These are phyloP conservation scores for Penicillium digitatum DNA, from an alignment of 2,329 filamentous ascomycete genomes.

Conservation along the genomic window DNA sequence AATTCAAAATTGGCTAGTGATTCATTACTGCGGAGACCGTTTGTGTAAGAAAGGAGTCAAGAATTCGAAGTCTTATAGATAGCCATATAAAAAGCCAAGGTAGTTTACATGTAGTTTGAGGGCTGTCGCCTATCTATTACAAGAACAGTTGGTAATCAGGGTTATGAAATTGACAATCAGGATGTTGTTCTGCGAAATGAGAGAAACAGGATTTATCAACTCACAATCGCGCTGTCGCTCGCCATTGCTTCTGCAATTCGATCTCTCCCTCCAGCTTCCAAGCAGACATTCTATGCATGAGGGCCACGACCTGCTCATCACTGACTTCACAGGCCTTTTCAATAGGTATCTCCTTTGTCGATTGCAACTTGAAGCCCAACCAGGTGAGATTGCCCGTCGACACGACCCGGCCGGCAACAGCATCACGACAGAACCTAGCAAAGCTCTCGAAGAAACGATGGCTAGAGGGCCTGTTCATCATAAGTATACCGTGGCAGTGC, in stretches of 20 bases:
- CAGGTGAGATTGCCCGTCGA: constrained; percentile 32
- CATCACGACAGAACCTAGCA: constrained; percentile 50
- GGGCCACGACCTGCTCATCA: constrained; percentile 36
- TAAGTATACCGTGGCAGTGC: constrained; percentile 54
- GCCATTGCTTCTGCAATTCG: constrained; percentile 31
- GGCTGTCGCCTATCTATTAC: background rate
- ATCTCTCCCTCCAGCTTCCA: constrained; percentile 37
- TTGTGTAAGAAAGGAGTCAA: background rate
- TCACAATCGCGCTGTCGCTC: constrained; percentile 33
- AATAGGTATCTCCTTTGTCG: constrained; percentile 31
- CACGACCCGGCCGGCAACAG: constrained; percentile 27
- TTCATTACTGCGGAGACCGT: background rate
- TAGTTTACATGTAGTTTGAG: too few species aligned
- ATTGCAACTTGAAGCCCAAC: constrained; percentile 29
- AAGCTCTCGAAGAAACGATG: constrained; percentile 54
- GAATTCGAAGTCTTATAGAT: background rate
- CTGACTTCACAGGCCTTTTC: constrained; percentile 31
- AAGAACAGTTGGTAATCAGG: background rate
- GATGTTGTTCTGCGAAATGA: background rate
- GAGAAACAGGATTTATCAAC: background rate
- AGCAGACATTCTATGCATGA: constrained; percentile 27
- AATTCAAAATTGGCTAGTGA: background rate
- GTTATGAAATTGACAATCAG: background rate
- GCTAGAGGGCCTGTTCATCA: constrained; percentile 47
- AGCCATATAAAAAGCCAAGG: background rate